Conservation (phyloP, 73 alveolate species). For the Paramecium tetraurelia region DNA sequence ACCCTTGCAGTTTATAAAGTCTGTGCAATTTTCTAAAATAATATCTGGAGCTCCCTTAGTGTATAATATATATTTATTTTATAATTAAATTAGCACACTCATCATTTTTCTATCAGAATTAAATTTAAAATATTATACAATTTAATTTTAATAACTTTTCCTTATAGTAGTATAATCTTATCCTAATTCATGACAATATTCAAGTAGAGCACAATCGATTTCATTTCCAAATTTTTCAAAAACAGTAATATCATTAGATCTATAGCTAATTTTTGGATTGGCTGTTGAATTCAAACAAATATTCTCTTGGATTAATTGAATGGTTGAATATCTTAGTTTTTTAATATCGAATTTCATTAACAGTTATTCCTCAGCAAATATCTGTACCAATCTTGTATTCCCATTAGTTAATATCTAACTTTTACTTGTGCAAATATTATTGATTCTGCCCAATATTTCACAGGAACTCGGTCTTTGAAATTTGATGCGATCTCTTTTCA, state of each 20-base stretch:
- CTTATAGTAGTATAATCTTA: not conserved
- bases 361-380: conserved; percentile 78
- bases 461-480: conserved; percentile 89
- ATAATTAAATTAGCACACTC: conserved; percentile 69
- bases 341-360: conserved; percentile 15
- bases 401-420: conserved; percentile 93
- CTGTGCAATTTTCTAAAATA: conserved; percentile 67
- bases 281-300: conserved; percentile 3
- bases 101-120: conserved; percentile 91
- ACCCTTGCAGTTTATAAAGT: conserved; percentile 73
- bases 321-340: not conserved
- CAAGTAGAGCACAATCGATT: conserved; percentile 72
- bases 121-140: conserved; percentile 71
- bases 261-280: not conserved
- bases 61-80: conserved; percentile 41
- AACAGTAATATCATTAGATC: conserved; percentile 52
- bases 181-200: conserved; percentile 52
- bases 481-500: conserved; percentile 89
- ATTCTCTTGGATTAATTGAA: conserved; percentile 29
- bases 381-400: conserved; percentile 79
- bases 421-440: conserved; percentile 88
- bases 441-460: conserved; percentile 94
- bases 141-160: conserved; percentile 33
- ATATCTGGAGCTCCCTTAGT: conserved; percentile 93
- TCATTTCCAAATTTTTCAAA: conserved; percentile 66